These are phyloP conservation scores for Colletotrichum costaricense DNA, from an alignment of 2,329 filamentous ascomycete species.

Conservation along the genomic window DNA sequence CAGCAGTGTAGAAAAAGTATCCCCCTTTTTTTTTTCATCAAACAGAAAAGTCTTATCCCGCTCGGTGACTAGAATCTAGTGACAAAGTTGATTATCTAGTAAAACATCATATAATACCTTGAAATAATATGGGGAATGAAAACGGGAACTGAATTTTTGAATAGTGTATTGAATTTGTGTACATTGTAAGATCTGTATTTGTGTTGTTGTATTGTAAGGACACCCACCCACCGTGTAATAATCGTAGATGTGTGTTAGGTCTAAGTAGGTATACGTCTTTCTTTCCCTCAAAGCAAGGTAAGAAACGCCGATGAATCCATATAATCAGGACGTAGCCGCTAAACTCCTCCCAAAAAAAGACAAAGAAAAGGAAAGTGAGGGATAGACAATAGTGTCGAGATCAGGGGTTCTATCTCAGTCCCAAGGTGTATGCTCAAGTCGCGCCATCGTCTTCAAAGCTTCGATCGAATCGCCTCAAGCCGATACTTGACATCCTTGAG, in stretches of 20 bases:
- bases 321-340: background rate
- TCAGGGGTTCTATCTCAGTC: background rate
- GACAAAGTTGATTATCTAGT: no score
- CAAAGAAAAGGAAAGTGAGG: background rate
- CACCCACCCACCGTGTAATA: background rate
- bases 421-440: no score
- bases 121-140: no score
- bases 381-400: background rate
- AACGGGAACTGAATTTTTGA: no score
- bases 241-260: background rate
- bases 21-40: background rate
- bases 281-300: background rate
- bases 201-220: background rate
- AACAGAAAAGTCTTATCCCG: no score
- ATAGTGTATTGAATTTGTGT: background rate
- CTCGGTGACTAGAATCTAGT: no score
- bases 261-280: background rate
- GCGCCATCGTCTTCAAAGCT: constrained; percentile 61
- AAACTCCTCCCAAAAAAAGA: background rate
- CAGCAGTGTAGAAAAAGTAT: background rate
- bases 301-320: background rate
- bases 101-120: no score
- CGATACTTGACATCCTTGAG: constrained; percentile 96
- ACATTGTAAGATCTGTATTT: background rate
- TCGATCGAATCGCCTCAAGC: constrained; percentile 90